Base-by-base conservation (phyloP, 192 early-diverging fungal genomes). In the Backusella morwellensis region DNA sequence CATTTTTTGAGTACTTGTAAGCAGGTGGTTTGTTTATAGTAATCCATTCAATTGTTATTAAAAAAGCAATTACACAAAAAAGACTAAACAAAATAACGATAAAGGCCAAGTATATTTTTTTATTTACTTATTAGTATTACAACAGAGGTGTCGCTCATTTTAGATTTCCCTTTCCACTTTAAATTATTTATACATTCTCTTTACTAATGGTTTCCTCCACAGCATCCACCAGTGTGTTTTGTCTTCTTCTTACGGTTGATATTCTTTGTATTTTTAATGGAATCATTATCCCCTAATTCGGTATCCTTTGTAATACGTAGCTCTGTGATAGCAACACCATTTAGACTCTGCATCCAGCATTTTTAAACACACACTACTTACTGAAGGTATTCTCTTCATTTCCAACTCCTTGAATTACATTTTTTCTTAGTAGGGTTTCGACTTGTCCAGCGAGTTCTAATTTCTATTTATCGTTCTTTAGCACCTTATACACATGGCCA, bases 241-340 rank as follows among this genome's bases (percentile, higher is more conserved):
- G 75, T 56, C 38, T 74, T 70, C 36, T 17, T 66, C 63, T 78
- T 78, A 7, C 74, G 73, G 36, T 73, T 69, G 74, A 47, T 82
- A 19, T 70, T 74, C 29, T 77, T 82, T n/a, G 73, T 12, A 1
- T 82, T 75, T 41, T 78, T 77, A 26, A 82, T 82, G 29, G 68
- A 75, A 67, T 82, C 80, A 66, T 82, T 82, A 54, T 82, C 80
- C 1, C 80, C 77, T 38, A 82, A 73, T 68, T 78, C 80, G 47
- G 78, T 79, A 47, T 79, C 78, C 66, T 75, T 75, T 21, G 78
- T 79, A 41, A 79, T 79, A 21, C 69, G 66, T 44, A 79, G 72
- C 6, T 79, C 78, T 79, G 41, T 59, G 0, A 26, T 70, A 59
- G 3, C 23, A 59, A 26, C 12, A 59, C 8, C 7, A 59, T 59